Conservation (phyloP, 805 yeast species). For the Blastobotrys peoriensis region DNA sequence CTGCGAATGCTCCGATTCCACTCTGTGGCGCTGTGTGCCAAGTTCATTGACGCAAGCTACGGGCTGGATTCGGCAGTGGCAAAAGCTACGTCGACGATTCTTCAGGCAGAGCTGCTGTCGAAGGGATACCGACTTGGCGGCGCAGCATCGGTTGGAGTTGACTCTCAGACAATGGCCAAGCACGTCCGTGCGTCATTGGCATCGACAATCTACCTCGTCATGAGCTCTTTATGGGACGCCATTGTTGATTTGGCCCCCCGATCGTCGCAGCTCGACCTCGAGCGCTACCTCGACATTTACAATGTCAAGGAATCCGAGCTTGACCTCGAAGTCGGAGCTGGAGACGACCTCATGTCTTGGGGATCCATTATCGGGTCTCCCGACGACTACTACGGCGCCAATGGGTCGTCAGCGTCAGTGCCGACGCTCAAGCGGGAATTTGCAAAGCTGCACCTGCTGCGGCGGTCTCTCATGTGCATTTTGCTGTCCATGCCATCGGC, state of each 20-base stretch:
- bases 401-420: conserved; percentile 24
- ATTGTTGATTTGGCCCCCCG: conserved; percentile 26
- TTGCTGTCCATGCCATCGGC: conserved; percentile 32
- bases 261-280: conserved; percentile 32
- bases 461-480: conserved; percentile 40
- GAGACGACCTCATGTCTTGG: not conserved
- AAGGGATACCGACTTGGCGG: conserved; percentile 21
- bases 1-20: conserved; percentile 27
- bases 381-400: conserved; percentile 19
- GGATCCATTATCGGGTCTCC: not conserved
- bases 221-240: conserved; percentile 29
- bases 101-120: conserved; percentile 27
- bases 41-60: conserved; percentile 21
- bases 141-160: conserved; percentile 4
- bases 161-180: conserved; percentile 19
- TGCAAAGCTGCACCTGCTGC: conserved; percentile 33
- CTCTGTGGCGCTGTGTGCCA: conserved; percentile 22
- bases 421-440: conserved; percentile 28
- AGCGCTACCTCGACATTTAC: conserved; percentile 41
- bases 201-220: conserved; percentile 27
- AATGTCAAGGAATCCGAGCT: conserved; percentile 23
- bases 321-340: not conserved
- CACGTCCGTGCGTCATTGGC: conserved; percentile 30
- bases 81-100: conserved; percentile 24
- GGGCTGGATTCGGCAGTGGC: conserved; percentile 26